Conservation (phyloP, 176 grass and related monocot species). For the barley (Hordeum vulgare) region MorexV3_pseudomolecules_assembly NC_058518.1:181162653-181163152, state of each 20-base stretch:
- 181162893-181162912: neutral
- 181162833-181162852: neutral
- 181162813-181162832: neutral
- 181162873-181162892: neutral
- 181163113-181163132: constrained; percentile 93
- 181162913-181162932: neutral
- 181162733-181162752: neutral
- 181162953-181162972: neutral
- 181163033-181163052: constrained; percentile 17
- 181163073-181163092: constrained; percentile 88
- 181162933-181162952: neutral
- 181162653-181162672: too few relatives aligned
- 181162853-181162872: neutral
- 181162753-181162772: too few relatives aligned
- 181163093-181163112: constrained; percentile 94
- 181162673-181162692: too few relatives aligned
- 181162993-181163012: neutral
- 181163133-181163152: constrained; percentile 96
- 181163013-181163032: neutral
- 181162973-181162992: neutral
- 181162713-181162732: neutral
- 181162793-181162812: too few relatives aligned
- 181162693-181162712: neutral
- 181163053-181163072: constrained; percentile 79
- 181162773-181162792: too few relatives aligned